Conservation (phyloP, 139 green algal species). For the Chlorella sp. region DNA sequence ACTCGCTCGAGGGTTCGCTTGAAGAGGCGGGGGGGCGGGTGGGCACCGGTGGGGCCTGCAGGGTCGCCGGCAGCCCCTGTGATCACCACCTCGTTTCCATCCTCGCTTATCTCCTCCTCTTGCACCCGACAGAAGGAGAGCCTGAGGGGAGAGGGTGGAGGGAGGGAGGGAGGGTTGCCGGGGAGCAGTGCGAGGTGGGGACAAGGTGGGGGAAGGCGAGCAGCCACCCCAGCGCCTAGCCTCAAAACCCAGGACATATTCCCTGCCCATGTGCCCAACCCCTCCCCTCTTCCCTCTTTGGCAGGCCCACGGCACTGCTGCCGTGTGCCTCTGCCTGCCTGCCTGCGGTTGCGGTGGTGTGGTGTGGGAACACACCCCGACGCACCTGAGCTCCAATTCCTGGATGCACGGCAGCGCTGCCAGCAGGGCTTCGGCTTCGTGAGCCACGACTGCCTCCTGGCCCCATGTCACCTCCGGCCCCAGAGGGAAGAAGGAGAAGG, state of each 20-base stretch:
- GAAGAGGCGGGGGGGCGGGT: not conserved
- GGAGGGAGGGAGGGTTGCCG: not conserved
- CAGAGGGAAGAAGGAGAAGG: not conserved
- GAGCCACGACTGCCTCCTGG: not conserved
- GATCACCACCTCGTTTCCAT: not conserved
- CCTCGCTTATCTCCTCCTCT: not conserved
- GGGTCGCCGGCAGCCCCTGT: not conserved
- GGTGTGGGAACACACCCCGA: not conserved
- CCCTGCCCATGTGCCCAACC: not conserved
- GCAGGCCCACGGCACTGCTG: not conserved
- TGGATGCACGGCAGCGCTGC: not conserved
- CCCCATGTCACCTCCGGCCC: not conserved
- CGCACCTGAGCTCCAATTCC: not conserved
- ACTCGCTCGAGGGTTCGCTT: not conserved
- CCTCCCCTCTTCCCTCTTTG: not conserved
- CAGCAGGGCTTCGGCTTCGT: not conserved
- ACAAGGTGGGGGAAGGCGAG: not conserved
- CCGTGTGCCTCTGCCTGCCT: not conserved
- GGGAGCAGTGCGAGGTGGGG: not conserved
- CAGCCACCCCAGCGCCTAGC: too few relatives aligned
- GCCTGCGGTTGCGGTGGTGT: too few relatives aligned
- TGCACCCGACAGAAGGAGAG: conserved; percentile 3
- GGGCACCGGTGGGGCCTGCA: not conserved
- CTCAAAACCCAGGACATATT: not conserved
- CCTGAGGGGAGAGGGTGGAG: not conserved